phyloP scores from a whole-genome alignment of 2,329 filamentous ascomycete genomes.

The Macrophomina tecta region DNA sequence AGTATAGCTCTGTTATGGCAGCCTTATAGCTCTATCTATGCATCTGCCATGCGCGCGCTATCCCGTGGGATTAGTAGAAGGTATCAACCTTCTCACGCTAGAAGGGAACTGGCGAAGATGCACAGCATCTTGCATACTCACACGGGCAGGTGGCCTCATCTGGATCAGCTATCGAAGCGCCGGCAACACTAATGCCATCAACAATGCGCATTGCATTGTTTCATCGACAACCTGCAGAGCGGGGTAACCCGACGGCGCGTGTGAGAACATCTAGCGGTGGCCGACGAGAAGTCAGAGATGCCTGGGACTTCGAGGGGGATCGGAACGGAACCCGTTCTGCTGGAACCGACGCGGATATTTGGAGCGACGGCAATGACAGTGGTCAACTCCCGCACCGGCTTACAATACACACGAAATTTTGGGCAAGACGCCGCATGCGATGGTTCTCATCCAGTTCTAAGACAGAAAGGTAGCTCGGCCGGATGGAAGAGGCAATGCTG shows the following conservation, averaged over 20 bases:
- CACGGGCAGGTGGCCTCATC: background rate
- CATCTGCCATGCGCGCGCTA: background rate
- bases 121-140: background rate
- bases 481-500: too few species aligned
- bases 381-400: too few species aligned
- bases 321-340: too few species aligned
- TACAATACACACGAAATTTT: too few species aligned
- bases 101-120: background rate
- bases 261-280: background rate
- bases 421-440: too few species aligned
- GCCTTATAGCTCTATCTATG: background rate
- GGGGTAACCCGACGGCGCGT: background rate
- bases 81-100: background rate
- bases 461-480: too few species aligned
- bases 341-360: too few species aligned
- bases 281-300: too few species aligned
- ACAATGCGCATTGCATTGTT: background rate
- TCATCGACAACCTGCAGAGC: background rate
- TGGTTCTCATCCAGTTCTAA: too few species aligned
- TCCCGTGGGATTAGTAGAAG: background rate
- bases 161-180: background rate
- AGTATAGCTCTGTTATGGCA: background rate
- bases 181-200: background rate
- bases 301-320: too few species aligned
- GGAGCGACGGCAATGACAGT: too few species aligned